These are phyloP conservation scores for Arachis stenosperma DNA, from an alignment of 306 rosid genomes.

Conservation along the genomic window DNA sequence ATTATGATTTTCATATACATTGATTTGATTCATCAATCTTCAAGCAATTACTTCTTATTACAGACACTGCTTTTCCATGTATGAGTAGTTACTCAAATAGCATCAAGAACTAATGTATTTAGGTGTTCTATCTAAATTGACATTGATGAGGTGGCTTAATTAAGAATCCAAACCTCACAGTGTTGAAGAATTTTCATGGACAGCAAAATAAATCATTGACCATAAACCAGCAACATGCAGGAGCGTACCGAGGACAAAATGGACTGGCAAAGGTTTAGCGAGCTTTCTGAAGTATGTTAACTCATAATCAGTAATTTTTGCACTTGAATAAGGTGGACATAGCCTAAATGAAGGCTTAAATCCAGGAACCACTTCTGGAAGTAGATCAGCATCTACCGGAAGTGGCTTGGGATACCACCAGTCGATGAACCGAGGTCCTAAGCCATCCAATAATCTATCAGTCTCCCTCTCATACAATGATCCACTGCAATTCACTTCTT, in stretches of 20 bases:
- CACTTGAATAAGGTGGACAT: slow-evolving; percentile 59
- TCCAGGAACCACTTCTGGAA: slow-evolving; percentile 78
- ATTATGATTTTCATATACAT: slow-evolving; percentile 10
- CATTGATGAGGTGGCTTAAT: neutral
- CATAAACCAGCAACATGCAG: slow-evolving; percentile 22
- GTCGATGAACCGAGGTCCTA: slow-evolving; percentile 90
- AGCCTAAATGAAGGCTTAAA: slow-evolving; percentile 70
- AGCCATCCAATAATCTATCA: slow-evolving; percentile 75
- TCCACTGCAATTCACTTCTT: slow-evolving; percentile 37
- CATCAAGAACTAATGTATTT: slow-evolving; percentile 4
- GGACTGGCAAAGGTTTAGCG: slow-evolving; percentile 75
- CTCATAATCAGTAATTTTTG: slow-evolving; percentile 61
- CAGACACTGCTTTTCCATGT: slow-evolving; percentile 3
- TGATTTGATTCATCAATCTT: slow-evolving; percentile 10
- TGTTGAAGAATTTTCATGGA: neutral
- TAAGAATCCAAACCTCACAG: neutral
- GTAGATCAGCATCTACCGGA: slow-evolving; percentile 91
- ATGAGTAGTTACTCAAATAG: slow-evolving; percentile 2
- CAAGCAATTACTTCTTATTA: slow-evolving; percentile 21
- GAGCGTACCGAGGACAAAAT: slow-evolving; percentile 83
- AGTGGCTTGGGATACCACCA: slow-evolving; percentile 97
- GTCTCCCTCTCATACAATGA: slow-evolving; percentile 84
- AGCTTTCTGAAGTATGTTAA: slow-evolving; percentile 72
- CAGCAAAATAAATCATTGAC: neutral
- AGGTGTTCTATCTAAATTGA: slow-evolving; percentile 13